Base-by-base conservation (phyloP, 2,329 filamentous ascomycete genomes). In the Sclerotinia nivalis region DNA sequence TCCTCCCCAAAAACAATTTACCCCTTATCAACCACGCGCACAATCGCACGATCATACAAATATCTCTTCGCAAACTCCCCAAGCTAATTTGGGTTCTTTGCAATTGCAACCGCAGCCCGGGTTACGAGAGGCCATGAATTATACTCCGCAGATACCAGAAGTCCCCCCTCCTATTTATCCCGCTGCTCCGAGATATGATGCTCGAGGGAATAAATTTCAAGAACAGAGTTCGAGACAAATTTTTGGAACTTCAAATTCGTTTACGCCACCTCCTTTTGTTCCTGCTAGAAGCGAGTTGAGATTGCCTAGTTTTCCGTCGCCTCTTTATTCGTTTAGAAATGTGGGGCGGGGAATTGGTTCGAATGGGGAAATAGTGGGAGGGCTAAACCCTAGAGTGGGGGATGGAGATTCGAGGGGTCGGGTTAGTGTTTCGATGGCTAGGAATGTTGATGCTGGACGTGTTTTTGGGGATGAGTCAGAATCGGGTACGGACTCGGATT, bases 141-240 rank as follows among this genome's bases (percentile, higher is more conserved):
- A 66, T 66, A 15, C 20, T 28, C 28, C 65, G 18, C 65, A 49
- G 31, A 25, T 45, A 15, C 50, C 25, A 7, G 22, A 40, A 40
- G 37, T 25, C 9, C 47, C 61, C 9, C 45, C 13, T 52, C 45
- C 47, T 56, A 56, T 2, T 22, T 59, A 59, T 59, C 40, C 54
- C 3, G 43, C 28, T 13, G 40, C 54, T 18, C 65, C 22, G 43
- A 67, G 54, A 59, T 67, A 49, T 34, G 40, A 67, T n/a, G 15
- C 8, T 9, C 34, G 37, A 43, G 50, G 52, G 22, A 66, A 56
- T 1, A 34, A 47, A 37, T 49, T 34, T 7, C 40, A n/a, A 7
- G 64, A 12, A 7, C 40, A 45, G 10, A 12, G 8, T 31, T 20
- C 10, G n/a, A n/a, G n/a, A n/a, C n/a, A n/a, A n/a, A n/a, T n/a